Evolutionary conservation across 2,329 filamentous ascomycete species (phyloP).

Genomic region (Myotisia sp.): DNA sequence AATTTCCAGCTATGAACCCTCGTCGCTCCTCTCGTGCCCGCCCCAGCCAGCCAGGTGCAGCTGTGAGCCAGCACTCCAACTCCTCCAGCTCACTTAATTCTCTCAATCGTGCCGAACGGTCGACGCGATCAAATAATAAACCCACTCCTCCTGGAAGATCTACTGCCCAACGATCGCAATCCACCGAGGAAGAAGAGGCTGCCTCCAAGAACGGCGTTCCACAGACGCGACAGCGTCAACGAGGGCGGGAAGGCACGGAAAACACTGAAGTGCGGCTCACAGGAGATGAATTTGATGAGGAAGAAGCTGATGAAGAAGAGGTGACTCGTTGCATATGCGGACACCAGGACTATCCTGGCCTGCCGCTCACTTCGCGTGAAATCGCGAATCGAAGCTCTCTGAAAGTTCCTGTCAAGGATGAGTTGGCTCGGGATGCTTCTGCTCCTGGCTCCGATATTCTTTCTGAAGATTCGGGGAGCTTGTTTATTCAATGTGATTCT

Average conservation of each 20-base stretch:
- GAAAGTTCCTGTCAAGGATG: conserved; percentile 42
- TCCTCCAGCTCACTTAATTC: conserved; percentile 57
- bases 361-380: conserved; percentile 44
- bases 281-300: conserved; percentile 32
- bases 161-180: conserved; percentile 43
- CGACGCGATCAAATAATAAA: conserved; percentile 51
- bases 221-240: conserved; percentile 64
- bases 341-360: conserved; percentile 85
- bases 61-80: conserved; percentile 61
- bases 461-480: conserved; percentile 74
- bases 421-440: conserved; percentile 29
- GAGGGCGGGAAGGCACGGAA: conserved; percentile 50
- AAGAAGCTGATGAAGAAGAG: conserved; percentile 72
- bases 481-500: conserved; percentile 95
- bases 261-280: conserved; percentile 40
- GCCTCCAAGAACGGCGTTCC: conserved; percentile 45
- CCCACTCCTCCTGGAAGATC: conserved; percentile 61
- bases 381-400: conserved; percentile 44
- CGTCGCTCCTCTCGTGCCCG: conserved; percentile 87
- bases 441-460: conserved; percentile 32
- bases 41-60: conserved; percentile 50
- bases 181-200: conserved; percentile 40
- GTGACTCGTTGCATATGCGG: conserved; percentile 92
- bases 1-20: conserved; percentile 48
- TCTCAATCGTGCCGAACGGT: conserved; percentile 51